phyloP scores from a whole-genome alignment of 495 filamentous ascomycete species.

The Penicillium odoratum region DNA sequence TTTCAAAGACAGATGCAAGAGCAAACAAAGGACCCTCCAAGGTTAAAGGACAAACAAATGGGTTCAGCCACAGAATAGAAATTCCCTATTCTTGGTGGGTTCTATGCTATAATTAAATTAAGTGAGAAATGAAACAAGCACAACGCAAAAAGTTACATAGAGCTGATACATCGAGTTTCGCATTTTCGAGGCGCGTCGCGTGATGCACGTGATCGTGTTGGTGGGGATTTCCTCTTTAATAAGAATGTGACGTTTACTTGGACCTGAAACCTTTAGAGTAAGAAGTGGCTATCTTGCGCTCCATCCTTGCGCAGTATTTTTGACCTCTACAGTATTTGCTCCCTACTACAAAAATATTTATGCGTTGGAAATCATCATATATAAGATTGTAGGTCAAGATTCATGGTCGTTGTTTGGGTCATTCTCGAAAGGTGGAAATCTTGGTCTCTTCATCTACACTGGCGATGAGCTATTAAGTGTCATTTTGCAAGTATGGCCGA shows the following conservation, averaged over 20 bases:
- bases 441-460: not conserved
- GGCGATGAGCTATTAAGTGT: not conserved
- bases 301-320: too few relatives aligned
- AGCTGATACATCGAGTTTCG: not conserved
- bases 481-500: not conserved
- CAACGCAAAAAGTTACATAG: not conserved
- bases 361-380: not conserved
- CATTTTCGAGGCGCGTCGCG: conserved; percentile 8
- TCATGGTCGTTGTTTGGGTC: not conserved
- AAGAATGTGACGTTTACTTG: too few relatives aligned
- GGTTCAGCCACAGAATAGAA: not conserved
- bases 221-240: not conserved
- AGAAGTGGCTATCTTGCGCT: too few relatives aligned
- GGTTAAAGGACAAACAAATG: conserved; percentile 10
- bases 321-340: too few relatives aligned
- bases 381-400: not conserved
- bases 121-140: not conserved
- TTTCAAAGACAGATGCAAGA: conserved; percentile 1
- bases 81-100: not conserved
- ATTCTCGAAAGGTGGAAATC: not conserved
- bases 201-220: conserved; percentile 11
- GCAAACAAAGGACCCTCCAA: conserved; percentile 6
- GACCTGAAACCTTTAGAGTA: not conserved
- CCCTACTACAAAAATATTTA: not conserved
- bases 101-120: not conserved